Evolutionary conservation across 768 basidiomycete species (phyloP), one percentile per base, ranked within the genome.

Genomic region (Mycena epipterygia): DNA sequence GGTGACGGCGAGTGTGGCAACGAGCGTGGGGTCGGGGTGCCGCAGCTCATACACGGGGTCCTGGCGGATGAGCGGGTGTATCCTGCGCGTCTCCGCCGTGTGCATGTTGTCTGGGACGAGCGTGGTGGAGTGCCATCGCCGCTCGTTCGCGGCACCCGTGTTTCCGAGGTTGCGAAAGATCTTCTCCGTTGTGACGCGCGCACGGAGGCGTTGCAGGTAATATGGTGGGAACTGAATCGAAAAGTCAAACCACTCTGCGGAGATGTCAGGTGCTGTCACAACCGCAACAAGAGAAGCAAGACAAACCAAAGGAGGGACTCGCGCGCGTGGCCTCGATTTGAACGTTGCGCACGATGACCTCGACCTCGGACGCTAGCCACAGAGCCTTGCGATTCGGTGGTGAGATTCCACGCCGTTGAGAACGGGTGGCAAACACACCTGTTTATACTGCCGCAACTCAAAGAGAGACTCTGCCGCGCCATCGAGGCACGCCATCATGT

Each of bases 101-200:
- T 56, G 29, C 59, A 77, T 74, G 9, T 58, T 16, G 5, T 44
- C 27, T 0, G 76, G 72, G 25, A 79, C 65, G 17, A 67, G 60
- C 14, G 74, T 46, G n/a, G 53, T 67, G 6, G 74, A 58, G 6
- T 68, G 35, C 74, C 78, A 77, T 9, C 76, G 64, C 25, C 79
- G 77, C 60, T 81, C 74, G n/a, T 76, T 73, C 1, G 81, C 81
- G 5, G 78, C 62, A 0, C 76, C 80, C 3, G 83, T 82, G 67
- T 84, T 84, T 0, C 81, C 81, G 2, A 84, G 79, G 1, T 58
- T 60, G 16, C 77, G 67, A 66, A 79, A 81, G 23, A 81, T 56
- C n/a, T 78, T 76, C 14, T 76, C 75, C 21, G 64, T 58, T 4
- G 56, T 49, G 12, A 72, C 61, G 23, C 77, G 73, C 0, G 76